phyloP scores from a whole-genome alignment of 768 basidiomycete species.

The Tephrocybe sp. region DNA sequence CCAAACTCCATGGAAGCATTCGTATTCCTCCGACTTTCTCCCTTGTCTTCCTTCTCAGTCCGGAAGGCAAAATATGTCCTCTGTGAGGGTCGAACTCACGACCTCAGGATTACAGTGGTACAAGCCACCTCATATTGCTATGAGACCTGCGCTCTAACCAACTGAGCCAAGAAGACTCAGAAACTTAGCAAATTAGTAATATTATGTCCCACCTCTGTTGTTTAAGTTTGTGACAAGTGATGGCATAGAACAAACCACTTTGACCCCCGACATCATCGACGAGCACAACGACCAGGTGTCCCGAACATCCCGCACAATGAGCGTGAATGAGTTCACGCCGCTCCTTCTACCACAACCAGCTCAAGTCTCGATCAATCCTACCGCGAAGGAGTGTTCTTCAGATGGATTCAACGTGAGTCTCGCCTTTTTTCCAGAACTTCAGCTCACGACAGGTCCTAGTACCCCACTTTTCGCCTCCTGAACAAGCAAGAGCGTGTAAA shows the following conservation, averaged over 20 bases:
- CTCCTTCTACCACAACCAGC: slow-evolving; percentile 36
- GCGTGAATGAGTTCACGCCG: slow-evolving; percentile 38
- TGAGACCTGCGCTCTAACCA: slow-evolving; percentile 35
- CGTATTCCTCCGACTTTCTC: no score
- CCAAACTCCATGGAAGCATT: no score
- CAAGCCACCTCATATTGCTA: slow-evolving; percentile 21
- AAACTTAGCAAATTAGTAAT: neutral
- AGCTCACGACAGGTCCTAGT: slow-evolving; percentile 30
- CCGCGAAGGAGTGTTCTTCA: slow-evolving; percentile 35
- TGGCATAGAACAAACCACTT: neutral
- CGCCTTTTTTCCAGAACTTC: slow-evolving; percentile 5
- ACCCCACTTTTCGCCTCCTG: slow-evolving; percentile 46
- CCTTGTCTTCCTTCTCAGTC: no score
- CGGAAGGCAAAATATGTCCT: no score
- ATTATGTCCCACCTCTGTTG: neutral
- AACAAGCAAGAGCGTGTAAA: slow-evolving; percentile 67
- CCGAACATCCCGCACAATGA: neutral
- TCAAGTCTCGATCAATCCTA: slow-evolving; percentile 36
- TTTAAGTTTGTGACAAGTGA: no score
- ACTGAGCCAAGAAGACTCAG: slow-evolving; percentile 30
- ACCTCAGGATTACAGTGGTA: slow-evolving; percentile 48
- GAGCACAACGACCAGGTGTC: neutral
- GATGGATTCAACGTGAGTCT: slow-evolving; percentile 47
- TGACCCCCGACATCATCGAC: slow-evolving; percentile 1
- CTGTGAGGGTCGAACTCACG: no score